Evolutionary conservation across 176 grass and related monocot genomes (phyloP).

Genomic region (Cymbopogon citratus): DNA sequence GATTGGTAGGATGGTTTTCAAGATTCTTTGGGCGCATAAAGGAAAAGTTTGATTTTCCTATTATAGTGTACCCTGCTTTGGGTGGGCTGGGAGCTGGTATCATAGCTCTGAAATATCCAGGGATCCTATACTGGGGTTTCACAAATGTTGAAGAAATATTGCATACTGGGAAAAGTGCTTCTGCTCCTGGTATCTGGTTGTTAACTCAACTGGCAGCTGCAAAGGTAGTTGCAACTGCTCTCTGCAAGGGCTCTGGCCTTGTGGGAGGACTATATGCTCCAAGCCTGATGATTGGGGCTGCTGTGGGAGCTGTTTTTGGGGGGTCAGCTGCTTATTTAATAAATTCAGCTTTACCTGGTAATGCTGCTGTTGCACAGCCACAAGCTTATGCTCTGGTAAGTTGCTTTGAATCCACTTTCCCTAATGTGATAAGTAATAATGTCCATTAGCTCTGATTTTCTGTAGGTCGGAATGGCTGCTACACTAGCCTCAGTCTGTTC

Average conservation of each 20-base stretch:
- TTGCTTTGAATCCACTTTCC: slow-evolving; percentile 3
- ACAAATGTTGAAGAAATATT: slow-evolving; percentile 98
- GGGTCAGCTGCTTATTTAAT: slow-evolving; percentile 82
- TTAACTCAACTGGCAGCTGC: slow-evolving; percentile 86
- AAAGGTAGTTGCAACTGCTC: slow-evolving; percentile 86
- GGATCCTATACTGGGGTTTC: slow-evolving; percentile 96
- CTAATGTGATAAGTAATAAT: slow-evolving; percentile 14
- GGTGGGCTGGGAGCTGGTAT: slow-evolving; percentile 86
- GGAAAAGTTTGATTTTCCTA: slow-evolving; percentile 68
- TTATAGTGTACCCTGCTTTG: slow-evolving; percentile 80
- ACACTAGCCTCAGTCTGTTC: slow-evolving; percentile 86
- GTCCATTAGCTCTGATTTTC: slow-evolving; percentile 9
- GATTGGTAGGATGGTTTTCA: slow-evolving; percentile 70
- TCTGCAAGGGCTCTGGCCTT: slow-evolving; percentile 96
- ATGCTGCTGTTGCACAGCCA: slow-evolving; percentile 89
- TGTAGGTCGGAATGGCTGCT: slow-evolving; percentile 97
- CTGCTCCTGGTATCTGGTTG: slow-evolving; percentile 91
- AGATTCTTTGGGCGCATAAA: slow-evolving; percentile 64
- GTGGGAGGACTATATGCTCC: slow-evolving; percentile 95
- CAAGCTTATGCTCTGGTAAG: slow-evolving; percentile 94
- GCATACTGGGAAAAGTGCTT: slow-evolving; percentile 90
- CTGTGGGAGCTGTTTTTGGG: slow-evolving; percentile 90
- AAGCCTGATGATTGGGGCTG: slow-evolving; percentile 94
- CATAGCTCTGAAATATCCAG: slow-evolving; percentile 95
- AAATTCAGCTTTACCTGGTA: slow-evolving; percentile 90